Conservation (phyloP, 768 basidiomycete species). For the Trametes cubensis region DNA sequence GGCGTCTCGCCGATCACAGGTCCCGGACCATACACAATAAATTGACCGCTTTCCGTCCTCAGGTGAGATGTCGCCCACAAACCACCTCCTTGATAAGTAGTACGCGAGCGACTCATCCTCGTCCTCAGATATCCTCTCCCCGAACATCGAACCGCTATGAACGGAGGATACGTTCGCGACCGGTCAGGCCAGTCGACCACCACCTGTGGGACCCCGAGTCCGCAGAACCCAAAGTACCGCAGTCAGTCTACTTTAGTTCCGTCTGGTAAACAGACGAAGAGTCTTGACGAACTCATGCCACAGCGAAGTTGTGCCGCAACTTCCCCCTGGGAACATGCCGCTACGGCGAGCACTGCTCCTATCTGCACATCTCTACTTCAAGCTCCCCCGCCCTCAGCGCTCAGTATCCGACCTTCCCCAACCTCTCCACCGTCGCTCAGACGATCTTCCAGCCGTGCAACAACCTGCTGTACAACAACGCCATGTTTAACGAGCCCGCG, state of each 20-base stretch:
- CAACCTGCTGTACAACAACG: not conserved
- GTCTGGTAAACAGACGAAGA: not conserved
- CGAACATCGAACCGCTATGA: not conserved
- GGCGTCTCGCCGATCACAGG: conserved; percentile 11
- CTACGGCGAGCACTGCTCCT: conserved; percentile 25
- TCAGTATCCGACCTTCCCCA: conserved; percentile 2
- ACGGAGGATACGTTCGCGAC: not conserved
- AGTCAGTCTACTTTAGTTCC: conserved; percentile 1
- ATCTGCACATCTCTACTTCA: conserved; percentile 15
- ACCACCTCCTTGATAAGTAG: not conserved
- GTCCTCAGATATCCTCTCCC: not conserved
- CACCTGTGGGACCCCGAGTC: not conserved
- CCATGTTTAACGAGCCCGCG: not conserved
- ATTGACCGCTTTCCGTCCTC: not conserved
- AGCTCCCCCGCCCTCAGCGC: not conserved
- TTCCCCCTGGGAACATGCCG: conserved; percentile 23
- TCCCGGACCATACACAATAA: conserved; percentile 9
- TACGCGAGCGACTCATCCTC: not conserved
- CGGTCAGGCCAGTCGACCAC: not conserved
- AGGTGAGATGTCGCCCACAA: conserved; percentile 11
- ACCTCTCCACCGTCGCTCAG: conserved; percentile 2
- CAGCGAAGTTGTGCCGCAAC: conserved; percentile 24
- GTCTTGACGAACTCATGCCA: not conserved
- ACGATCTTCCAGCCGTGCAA: conserved; percentile 9
- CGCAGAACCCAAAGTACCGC: conserved; percentile 15